Base-by-base conservation (phyloP, 179 eudicot species). In the Silene noctiflora region DNA sequence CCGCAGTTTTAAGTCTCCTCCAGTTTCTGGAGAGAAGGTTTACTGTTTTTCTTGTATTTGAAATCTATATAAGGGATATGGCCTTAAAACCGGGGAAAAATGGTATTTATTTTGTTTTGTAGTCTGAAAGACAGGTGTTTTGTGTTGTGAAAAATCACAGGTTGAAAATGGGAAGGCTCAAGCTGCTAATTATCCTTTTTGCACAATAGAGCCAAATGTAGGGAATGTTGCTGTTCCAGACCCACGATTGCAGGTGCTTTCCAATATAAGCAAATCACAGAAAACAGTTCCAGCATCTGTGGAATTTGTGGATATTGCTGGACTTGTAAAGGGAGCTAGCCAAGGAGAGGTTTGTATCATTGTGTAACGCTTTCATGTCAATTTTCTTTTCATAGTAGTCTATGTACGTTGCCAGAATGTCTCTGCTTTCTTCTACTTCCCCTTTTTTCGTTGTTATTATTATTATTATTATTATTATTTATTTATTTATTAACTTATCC, bases 91-190 rank as follows among this genome's bases (percentile, higher is more conserved):
- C 14, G 3, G 12, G 12, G 46, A 39, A 11, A 53, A 13, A 42
- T 73, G 59, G 61, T 60, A 9, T 67, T 55, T 24, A 7, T 68
- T 6, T 9, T 51, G 67, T 22, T 19, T 44, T 55, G 69, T 42
- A 12, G 17, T 74, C 27, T 69, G 42, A 74, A 62, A 61, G 25
- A 20, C 74, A 6, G 1, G 16, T 67, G 39, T 19, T 16, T 10
- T 62, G 59, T 56, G 39, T 69, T 72, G 24, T 58, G 3, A 19
- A 51, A 29, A 19, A 78, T 72, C 74, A 14, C 88, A 95, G 99
- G 97, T 95, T 77, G 99, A 95, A 81, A 95, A 93, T 80, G 99
- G 99, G 76, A 95, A 93, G 77, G 99, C 97, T 20, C 99, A 95
- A 76, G 99, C 99, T 80, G 99, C 99, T 67, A 95, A 95, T 84